phyloP scores from a whole-genome alignment of 106 monocot genomes.

The Ottelia alismoides region DNA sequence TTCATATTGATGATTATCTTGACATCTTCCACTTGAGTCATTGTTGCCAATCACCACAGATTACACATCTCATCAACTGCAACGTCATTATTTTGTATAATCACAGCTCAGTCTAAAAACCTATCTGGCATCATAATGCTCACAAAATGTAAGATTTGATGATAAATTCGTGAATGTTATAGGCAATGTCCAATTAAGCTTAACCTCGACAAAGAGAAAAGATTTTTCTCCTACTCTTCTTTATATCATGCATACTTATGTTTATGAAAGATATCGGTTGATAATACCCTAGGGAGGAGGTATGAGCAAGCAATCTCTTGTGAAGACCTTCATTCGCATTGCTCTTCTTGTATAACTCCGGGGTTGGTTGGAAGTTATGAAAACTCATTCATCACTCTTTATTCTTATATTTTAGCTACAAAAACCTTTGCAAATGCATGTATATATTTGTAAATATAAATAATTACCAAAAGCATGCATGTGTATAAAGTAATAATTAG shows the following conservation, averaged over 20 bases:
- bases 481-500: no score
- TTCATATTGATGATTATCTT: constrained; percentile 45
- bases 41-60: constrained; percentile 54
- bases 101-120: constrained; percentile 35
- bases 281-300: constrained; percentile 27
- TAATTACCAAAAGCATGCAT: no score
- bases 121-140: constrained; percentile 33
- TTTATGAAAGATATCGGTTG: not conserved
- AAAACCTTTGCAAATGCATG: no score
- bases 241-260: not conserved
- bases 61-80: not conserved
- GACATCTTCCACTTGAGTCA: constrained; percentile 70
- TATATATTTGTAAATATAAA: no score
- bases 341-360: constrained; percentile 38
- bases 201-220: not conserved
- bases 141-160: not conserved
- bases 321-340: constrained; percentile 1
- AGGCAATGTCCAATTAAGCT: not conserved
- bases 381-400: no score
- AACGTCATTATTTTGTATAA: not conserved
- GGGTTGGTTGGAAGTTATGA: constrained; percentile 27
- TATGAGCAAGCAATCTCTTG: constrained; percentile 41
- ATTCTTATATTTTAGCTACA: no score
- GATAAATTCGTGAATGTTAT: not conserved
- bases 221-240: no score